Conservation (phyloP, 805 yeast species). For the Saturnispora diversa region DNA sequence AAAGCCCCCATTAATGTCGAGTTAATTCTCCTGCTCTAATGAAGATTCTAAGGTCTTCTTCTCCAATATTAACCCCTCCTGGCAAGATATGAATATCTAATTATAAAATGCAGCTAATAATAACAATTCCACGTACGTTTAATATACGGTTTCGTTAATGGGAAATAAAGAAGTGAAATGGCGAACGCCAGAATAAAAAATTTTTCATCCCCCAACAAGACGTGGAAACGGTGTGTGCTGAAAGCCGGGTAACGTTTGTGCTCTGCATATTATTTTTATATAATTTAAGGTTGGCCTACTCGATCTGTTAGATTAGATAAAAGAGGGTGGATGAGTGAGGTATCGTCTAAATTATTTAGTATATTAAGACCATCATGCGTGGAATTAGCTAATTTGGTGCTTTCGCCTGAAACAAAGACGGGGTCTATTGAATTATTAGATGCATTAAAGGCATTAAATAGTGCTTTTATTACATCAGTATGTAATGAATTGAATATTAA, state of each 20-base stretch:
- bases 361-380: conserved; percentile 37
- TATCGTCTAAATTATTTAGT: conserved; percentile 16
- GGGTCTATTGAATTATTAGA: conserved; percentile 26
- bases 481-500: neutral
- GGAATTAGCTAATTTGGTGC: conserved; percentile 35
- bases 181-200: neutral
- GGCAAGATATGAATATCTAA: too few species aligned
- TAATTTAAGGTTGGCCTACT: too few species aligned
- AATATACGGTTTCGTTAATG: neutral
- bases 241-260: conserved; percentile 8
- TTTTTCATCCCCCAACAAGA: too few species aligned
- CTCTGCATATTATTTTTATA: too few species aligned
- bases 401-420: conserved; percentile 32
- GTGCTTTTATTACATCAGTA: neutral
- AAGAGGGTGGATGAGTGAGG: neutral
- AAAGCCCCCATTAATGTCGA: neutral
- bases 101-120: too few species aligned
- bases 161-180: neutral
- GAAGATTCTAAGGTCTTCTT: neutral
- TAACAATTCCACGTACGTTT: conserved; percentile 2
- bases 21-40: conserved; percentile 2
- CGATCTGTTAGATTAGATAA: neutral
- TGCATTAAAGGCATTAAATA: conserved; percentile 30
- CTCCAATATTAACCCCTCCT: neutral
- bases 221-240: too few species aligned